Evolutionary conservation across 2,329 filamentous ascomycete genomes (phyloP).

Genomic region (Colletotrichum abscissum): DNA sequence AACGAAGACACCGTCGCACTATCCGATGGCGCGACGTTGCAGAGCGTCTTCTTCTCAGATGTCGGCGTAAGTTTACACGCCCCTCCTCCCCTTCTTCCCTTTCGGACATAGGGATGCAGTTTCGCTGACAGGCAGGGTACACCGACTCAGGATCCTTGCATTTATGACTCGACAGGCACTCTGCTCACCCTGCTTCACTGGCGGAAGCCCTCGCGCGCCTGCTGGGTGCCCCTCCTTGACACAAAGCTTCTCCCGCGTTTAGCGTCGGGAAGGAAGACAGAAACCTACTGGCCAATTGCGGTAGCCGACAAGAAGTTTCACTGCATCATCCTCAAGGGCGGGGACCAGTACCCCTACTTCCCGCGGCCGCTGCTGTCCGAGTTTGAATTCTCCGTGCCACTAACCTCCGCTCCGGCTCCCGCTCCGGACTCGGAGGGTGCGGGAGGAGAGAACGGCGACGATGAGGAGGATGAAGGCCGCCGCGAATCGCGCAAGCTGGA

Average conservation of each 20-base stretch:
- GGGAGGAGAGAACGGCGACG: slow-evolving; percentile 46
- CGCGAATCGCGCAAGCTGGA: slow-evolving; percentile 74
- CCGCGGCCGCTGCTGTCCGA: slow-evolving; percentile 90
- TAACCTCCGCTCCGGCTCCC: slow-evolving; percentile 63
- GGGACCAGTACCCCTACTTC: slow-evolving; percentile 93
- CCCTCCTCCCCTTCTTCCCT: neutral
- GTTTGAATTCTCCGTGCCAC: slow-evolving; percentile 90
- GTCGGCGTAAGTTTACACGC: slow-evolving; percentile 72
- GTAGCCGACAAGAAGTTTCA: slow-evolving; percentile 93
- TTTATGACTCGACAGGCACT: slow-evolving; percentile 93
- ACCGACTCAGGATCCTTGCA: slow-evolving; percentile 80
- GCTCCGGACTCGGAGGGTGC: slow-evolving; percentile 49
- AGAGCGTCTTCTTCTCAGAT: slow-evolving; percentile 92
- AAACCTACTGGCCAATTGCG: slow-evolving; percentile 95
- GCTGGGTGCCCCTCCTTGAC: slow-evolving; percentile 93
- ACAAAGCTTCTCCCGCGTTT: slow-evolving; percentile 86
- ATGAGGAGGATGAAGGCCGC: slow-evolving; percentile 45
- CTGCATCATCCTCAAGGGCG: slow-evolving; percentile 98
- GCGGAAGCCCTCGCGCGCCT: slow-evolving; percentile 85
- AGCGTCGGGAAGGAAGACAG: slow-evolving; percentile 84
- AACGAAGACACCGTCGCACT: slow-evolving; percentile 93
- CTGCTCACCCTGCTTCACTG: slow-evolving; percentile 90
- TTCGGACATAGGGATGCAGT: neutral
- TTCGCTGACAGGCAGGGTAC: slow-evolving; percentile 20
- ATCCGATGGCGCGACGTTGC: slow-evolving; percentile 77